These are phyloP conservation scores for Articulospora tetracladia DNA, from an alignment of 495 filamentous ascomycete genomes.

Conservation along the genomic window DNA sequence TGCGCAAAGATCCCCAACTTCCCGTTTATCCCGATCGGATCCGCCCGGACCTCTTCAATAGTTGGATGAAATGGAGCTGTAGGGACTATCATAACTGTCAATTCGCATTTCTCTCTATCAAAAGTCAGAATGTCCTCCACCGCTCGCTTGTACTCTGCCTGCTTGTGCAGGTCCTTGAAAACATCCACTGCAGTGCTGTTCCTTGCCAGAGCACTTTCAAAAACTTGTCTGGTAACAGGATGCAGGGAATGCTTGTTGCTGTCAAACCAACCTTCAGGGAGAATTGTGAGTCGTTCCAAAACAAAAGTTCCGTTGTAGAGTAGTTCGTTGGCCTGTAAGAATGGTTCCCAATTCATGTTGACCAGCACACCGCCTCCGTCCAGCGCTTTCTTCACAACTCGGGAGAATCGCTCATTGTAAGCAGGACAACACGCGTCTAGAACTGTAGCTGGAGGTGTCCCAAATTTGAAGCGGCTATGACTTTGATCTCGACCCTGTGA, in stretches of 20 bases:
- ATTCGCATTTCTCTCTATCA: slow-evolving; percentile 22
- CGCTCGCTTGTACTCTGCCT: slow-evolving; percentile 41
- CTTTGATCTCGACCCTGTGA: slow-evolving; percentile 9
- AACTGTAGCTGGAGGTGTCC: slow-evolving; percentile 42
- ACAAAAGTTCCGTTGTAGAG: slow-evolving; percentile 56
- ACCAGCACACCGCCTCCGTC: slow-evolving; percentile 42
- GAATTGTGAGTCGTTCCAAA: slow-evolving; percentile 43
- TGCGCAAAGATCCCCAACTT: slow-evolving; percentile 58
- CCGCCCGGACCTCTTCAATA: slow-evolving; percentile 47
- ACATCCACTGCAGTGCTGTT: slow-evolving; percentile 47
- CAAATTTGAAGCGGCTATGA: slow-evolving; percentile 42
- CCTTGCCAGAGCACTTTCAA: slow-evolving; percentile 38
- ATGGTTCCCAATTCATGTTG: slow-evolving; percentile 48
- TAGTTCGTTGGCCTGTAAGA: slow-evolving; percentile 51
- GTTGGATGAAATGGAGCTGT: slow-evolving; percentile 56
- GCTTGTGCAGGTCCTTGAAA: slow-evolving; percentile 46
- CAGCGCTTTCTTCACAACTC: slow-evolving; percentile 37
- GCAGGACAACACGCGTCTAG: slow-evolving; percentile 42
- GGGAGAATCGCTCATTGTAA: slow-evolving; percentile 41
- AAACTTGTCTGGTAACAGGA: slow-evolving; percentile 50
- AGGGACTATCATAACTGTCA: slow-evolving; percentile 58
- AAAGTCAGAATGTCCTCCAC: slow-evolving; percentile 32
- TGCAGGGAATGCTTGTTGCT: slow-evolving; percentile 36
- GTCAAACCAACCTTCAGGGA: slow-evolving; percentile 23
- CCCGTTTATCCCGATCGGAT: slow-evolving; percentile 52